phyloP scores from a whole-genome alignment of 208 protist species.

The Acanthamoeba culbertsoni region DNA sequence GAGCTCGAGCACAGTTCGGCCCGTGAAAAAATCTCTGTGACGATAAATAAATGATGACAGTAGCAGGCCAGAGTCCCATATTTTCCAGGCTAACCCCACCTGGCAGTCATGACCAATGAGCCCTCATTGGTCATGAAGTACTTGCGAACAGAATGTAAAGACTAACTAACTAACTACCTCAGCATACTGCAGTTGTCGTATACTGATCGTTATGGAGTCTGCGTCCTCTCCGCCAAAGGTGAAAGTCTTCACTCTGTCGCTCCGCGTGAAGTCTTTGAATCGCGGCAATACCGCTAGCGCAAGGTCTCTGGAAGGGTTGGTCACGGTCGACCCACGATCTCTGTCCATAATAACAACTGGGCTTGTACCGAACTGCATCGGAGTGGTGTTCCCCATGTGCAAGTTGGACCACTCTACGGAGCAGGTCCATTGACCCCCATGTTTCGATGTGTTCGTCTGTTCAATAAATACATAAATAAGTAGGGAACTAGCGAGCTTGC shows the following conservation, averaged over 20 bases:
- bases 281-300: neutral
- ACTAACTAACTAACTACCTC: no score
- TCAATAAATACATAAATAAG: no score
- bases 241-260: neutral
- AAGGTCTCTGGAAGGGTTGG: neutral
- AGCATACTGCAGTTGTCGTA: neutral
- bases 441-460: neutral
- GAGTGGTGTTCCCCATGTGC: neutral
- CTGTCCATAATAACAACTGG: no score
- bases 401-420: neutral
- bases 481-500: no score
- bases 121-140: no score
- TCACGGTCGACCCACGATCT: neutral
- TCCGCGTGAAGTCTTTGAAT: neutral
- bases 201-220: neutral
- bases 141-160: no score
- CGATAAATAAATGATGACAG: neutral
- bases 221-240: neutral
- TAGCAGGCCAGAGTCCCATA: constrained; percentile 8
- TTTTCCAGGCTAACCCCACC: neutral
- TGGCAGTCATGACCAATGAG: no score
- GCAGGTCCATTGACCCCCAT: constrained; percentile 5
- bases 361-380: no score
- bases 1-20: neutral
- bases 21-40: neutral